Evolutionary conservation across 257 asterid species (phyloP), one percentile per base, ranked within the genome.

Genomic region (Fraxinus cuspidata): DNA sequence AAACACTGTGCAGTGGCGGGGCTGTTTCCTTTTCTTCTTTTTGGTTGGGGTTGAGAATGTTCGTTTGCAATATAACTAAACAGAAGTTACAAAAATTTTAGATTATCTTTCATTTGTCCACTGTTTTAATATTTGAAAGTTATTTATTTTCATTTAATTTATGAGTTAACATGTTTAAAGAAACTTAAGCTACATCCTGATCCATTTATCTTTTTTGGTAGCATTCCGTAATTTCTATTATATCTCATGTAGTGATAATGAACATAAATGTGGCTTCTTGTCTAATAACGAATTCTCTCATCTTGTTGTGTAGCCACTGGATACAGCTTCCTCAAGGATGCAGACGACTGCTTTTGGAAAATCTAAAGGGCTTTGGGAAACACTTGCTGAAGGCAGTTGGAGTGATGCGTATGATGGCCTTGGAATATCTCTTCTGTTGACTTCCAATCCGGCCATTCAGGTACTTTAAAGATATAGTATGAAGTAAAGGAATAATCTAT

Each of bases 391-490:
- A 86, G 90, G 96, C 67, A 89, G 87, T 16, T 94, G 97, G 97
- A 71, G 83, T 40, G 97, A 92, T 81, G 86, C 86, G 34, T 94
- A 87, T 83, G 97, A 94, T 81, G 98, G 96, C 76, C 89, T 94
- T 32, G 96, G 94, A 79, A 92, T 94, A 81, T 92, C 98, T 64
- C 88, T 94, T 75, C 91, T 92, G 27, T 95, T 94, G 72, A 92
- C 97, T 15, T 21, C 97, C 77, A 94, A 94, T 81, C 98, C 97
- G 47, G 83, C 98, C n/a, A 91, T 94, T 77, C 98, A 94, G 98
- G 97, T 92, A 75, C 42, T 73, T 73, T 60, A 32, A 79, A 51
- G 80, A 76, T 76, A 7, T 2, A 21, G 5, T 19, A 56, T 19
- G 65, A 56, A n/a, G 66, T 16, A 49, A 49, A 49, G 0, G 29